phyloP scores from a whole-genome alignment of 345 rosid species.

The Boechera retrofracta region DNA sequence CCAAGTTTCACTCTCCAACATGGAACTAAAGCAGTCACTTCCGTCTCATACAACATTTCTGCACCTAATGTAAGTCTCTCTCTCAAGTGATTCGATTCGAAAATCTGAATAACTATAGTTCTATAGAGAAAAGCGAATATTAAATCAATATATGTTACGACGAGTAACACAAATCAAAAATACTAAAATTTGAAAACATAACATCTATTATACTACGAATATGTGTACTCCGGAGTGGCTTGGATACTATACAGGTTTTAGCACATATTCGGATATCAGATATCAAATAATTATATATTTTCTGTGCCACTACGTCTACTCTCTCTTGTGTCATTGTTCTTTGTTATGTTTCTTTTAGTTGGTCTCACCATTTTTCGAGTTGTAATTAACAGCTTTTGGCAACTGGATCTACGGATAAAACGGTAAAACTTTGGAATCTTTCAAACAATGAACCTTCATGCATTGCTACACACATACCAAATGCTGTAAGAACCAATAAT shows the following conservation, averaged over 20 bases:
- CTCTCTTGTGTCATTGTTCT: neutral
- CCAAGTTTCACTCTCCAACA: neutral
- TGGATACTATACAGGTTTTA: too few species aligned
- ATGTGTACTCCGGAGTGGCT: too few species aligned
- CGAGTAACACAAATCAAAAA: neutral
- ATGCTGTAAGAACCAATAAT: neutral
- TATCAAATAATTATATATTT: too few species aligned
- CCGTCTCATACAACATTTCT: conserved; percentile 2
- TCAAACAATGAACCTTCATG: neutral
- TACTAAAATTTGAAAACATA: neutral
- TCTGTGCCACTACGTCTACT: neutral
- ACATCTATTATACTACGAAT: too few species aligned
- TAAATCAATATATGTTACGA: too few species aligned
- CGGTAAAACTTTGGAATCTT: neutral
- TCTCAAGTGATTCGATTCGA: neutral
- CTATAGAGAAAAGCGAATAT: neutral
- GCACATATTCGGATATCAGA: too few species aligned
- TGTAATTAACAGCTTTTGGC: conserved; percentile 1
- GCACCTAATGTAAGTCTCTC: neutral
- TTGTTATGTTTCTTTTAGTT: neutral
- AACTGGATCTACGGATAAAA: neutral
- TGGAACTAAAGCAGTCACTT: neutral
- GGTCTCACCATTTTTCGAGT: neutral
- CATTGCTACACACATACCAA: neutral
- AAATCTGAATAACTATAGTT: neutral